These are phyloP conservation scores for Talaromyces sp. DNA, from an alignment of 2,329 filamentous ascomycete genomes.

Conservation along the genomic window DNA sequence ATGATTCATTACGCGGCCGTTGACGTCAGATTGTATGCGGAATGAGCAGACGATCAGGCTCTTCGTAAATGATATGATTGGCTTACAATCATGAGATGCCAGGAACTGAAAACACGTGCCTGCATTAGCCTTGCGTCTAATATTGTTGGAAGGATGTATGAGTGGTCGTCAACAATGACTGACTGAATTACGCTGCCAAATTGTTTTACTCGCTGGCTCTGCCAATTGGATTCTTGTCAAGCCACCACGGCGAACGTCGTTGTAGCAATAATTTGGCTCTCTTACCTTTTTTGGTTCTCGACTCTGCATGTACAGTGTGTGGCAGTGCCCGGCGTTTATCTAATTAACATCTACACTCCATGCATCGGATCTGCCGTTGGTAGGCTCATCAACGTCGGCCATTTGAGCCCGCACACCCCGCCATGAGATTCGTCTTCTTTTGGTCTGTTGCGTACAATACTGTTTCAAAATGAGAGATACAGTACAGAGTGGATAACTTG, in stretches of 20 bases:
- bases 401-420: neutral
- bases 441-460: neutral
- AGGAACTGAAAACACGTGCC: slow-evolving; percentile 8
- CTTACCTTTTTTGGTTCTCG: neutral
- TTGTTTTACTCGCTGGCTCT: neutral
- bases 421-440: neutral
- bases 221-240: neutral
- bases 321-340: neutral
- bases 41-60: neutral
- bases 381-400: neutral
- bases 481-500: neutral
- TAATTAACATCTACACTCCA: neutral
- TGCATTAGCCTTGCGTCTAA: slow-evolving; percentile 5
- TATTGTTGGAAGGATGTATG: neutral
- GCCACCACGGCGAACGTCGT: neutral
- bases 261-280: neutral
- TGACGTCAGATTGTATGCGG: slow-evolving; percentile 10
- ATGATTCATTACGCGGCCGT: slow-evolving; percentile 11
- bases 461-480: neutral
- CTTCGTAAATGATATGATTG: neutral
- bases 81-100: neutral
- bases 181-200: neutral
- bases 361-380: too few species aligned
- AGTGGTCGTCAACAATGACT: neutral
- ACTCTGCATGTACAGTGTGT: neutral